A percentile compares a stretch with the other conserved stretches of the same genome.
phyloP scores from a whole-genome alignment of 164 flowering plant species.

The Annona squamosa region DNA sequence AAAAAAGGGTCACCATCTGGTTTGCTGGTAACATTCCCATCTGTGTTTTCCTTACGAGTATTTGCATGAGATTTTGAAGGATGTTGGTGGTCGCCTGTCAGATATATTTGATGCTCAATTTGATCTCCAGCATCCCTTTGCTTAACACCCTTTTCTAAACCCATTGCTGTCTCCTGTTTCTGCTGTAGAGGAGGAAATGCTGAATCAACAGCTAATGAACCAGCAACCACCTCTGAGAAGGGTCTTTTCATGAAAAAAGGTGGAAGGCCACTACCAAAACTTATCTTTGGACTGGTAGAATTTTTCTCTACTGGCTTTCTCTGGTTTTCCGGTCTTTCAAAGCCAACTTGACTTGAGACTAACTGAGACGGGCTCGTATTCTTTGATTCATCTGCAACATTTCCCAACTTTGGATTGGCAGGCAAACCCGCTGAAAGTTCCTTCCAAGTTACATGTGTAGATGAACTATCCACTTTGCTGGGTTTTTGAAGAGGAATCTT shows the following conservation, averaged over 20 bases:
- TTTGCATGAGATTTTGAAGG: slow-evolving; percentile 25
- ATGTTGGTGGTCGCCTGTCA: slow-evolving; percentile 20
- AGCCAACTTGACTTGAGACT: slow-evolving; percentile 17
- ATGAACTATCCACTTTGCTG: slow-evolving; percentile 19
- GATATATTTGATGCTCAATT: slow-evolving; percentile 24
- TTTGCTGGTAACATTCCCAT: slow-evolving; percentile 12
- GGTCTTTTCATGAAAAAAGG: slow-evolving; percentile 63
- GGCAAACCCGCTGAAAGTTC: slow-evolving; percentile 19
- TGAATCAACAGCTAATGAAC: slow-evolving; percentile 51
- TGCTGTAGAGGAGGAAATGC: slow-evolving; percentile 82
- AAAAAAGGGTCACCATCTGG: slow-evolving; percentile 35
- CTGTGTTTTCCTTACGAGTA: slow-evolving; percentile 24
- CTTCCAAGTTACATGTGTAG: slow-evolving; percentile 17
- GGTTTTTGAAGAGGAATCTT: slow-evolving; percentile 39
- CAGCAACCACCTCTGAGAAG: slow-evolving; percentile 93
- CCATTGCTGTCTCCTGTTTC: slow-evolving; percentile 31
- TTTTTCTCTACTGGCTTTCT: slow-evolving; percentile 17
- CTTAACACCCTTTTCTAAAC: slow-evolving; percentile 35
- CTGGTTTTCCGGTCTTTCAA: slow-evolving; percentile 21
- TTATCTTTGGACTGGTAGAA: slow-evolving; percentile 31
- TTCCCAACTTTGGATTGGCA: slow-evolving; percentile 21
- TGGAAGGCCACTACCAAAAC: slow-evolving; percentile 59
- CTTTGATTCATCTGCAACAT: slow-evolving; percentile 18
- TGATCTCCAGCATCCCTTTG: slow-evolving; percentile 26
- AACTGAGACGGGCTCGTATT: slow-evolving; percentile 20